Evolutionary conservation across 2,329 filamentous ascomycete species (phyloP).

Genomic region (Penicillium brevicompactum): DNA sequence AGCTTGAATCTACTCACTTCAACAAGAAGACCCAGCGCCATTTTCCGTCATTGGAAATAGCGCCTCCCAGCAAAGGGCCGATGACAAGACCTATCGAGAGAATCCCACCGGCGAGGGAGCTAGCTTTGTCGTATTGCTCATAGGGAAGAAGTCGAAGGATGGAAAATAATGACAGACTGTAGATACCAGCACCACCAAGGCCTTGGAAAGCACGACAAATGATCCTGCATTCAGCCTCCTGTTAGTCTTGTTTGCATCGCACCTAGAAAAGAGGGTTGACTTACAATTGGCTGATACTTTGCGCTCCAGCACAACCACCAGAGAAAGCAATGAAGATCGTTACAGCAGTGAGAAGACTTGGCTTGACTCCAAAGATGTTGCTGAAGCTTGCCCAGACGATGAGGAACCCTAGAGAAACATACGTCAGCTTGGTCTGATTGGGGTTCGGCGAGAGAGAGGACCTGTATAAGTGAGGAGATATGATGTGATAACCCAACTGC

Average conservation of each 20-base stretch:
- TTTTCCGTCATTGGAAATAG: constrained; percentile 54
- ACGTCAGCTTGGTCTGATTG: background rate
- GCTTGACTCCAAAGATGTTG: constrained; percentile 58
- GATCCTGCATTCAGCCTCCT: constrained; percentile 46
- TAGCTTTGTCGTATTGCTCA: constrained; percentile 54
- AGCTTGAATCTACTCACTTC: constrained; percentile 49
- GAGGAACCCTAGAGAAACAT: constrained; percentile 51
- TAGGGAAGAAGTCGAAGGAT: constrained; percentile 59
- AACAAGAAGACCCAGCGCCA: constrained; percentile 66
- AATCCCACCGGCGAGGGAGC: constrained; percentile 58
- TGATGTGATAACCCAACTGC: constrained; percentile 52
- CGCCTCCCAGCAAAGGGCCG: constrained; percentile 60
- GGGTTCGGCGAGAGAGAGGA: constrained; percentile 9
- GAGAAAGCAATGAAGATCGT: constrained; percentile 47
- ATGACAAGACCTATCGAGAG: constrained; percentile 54
- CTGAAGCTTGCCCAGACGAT: constrained; percentile 62
- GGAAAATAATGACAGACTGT: constrained; percentile 61
- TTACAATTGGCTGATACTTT: constrained; percentile 38
- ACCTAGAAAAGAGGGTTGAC: background rate
- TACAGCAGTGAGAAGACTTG: constrained; percentile 49
- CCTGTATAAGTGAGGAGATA: constrained; percentile 55
- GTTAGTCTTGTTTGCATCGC: background rate
- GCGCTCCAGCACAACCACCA: constrained; percentile 42
- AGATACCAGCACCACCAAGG: constrained; percentile 63
- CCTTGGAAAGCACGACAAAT: constrained; percentile 41